A percentile compares a stretch with the other conserved stretches of the same genome.
These are phyloP conservation scores for Glutinoglossum americanum DNA, from an alignment of 495 filamentous ascomycete species.

Conservation along the genomic window DNA sequence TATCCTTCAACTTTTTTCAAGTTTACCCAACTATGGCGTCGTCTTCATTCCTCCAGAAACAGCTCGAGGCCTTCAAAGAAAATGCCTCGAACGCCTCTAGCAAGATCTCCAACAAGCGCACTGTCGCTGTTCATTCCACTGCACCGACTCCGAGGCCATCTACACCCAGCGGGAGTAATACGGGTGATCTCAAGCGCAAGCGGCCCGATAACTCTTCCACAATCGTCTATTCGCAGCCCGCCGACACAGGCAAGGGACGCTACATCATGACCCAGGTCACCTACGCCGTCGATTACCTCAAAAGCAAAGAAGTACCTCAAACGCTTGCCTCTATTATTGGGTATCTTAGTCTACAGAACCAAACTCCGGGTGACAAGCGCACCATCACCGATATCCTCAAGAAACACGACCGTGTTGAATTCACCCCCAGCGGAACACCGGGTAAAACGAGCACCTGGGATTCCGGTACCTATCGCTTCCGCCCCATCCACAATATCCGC, in stretches of 20 bases:
- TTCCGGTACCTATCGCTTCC: constrained; percentile 51
- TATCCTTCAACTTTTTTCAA: neutral
- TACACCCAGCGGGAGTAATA: constrained; percentile 21
- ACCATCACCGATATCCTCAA: constrained; percentile 27
- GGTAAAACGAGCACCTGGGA: constrained; percentile 26
- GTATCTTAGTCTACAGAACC: constrained; percentile 46
- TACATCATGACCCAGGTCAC: constrained; percentile 67
- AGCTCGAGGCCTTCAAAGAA: constrained; percentile 25
- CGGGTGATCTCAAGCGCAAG: constrained; percentile 34
- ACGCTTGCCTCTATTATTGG: constrained; percentile 50
- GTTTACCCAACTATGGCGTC: constrained; percentile 22
- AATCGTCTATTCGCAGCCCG: constrained; percentile 57
- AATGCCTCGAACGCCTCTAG: constrained; percentile 24
- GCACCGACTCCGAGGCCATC: constrained; percentile 19
- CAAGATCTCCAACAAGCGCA: constrained; percentile 27
- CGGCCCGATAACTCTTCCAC: constrained; percentile 26
- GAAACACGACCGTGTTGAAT: constrained; percentile 46
- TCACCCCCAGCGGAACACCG: constrained; percentile 32
- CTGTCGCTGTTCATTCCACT: constrained; percentile 15
- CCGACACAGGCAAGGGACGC: constrained; percentile 50
- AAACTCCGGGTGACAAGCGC: constrained; percentile 15
- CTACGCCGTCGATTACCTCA: constrained; percentile 69
- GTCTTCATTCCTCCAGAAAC: constrained; percentile 23
- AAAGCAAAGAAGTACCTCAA: constrained; percentile 47
- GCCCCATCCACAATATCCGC: constrained; percentile 58